A percentile compares a stretch with the other conserved stretches of the same genome.
Conservation (phyloP, 768 basidiomycete species). For the Kwoniella sp. region DNA sequence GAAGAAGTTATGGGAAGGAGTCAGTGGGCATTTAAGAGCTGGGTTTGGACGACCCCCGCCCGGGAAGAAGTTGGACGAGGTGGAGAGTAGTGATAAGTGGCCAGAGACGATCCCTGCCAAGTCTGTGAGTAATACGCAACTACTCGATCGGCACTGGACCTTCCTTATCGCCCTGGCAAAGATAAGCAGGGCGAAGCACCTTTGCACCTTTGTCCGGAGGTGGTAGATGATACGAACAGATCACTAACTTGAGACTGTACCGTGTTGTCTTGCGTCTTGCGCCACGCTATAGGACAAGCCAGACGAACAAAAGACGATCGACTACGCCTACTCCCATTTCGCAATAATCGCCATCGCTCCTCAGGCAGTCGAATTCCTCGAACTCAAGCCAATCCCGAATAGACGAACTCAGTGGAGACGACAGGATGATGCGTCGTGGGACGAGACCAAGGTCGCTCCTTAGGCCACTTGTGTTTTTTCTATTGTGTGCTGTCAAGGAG, state of each 20-base stretch:
- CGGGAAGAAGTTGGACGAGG: slow-evolving; percentile 43
- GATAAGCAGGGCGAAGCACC: too few species aligned
- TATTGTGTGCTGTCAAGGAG: too few species aligned
- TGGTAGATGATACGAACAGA: too few species aligned
- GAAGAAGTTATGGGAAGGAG: slow-evolving; percentile 38
- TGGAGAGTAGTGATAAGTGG: slow-evolving; percentile 45
- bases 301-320: slow-evolving; percentile 41
- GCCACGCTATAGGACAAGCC: slow-evolving; percentile 40
- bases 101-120: slow-evolving; percentile 40
- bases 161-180: too few species aligned
- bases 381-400: slow-evolving; percentile 52
- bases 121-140: slow-evolving; percentile 39
- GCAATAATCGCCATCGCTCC: slow-evolving; percentile 48
- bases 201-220: too few species aligned
- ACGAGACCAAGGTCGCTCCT: slow-evolving; percentile 41
- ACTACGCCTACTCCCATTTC: slow-evolving; percentile 44
- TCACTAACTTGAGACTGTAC: neutral
- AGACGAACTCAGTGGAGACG: slow-evolving; percentile 43
- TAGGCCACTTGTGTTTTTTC: too few species aligned
- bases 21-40: slow-evolving; percentile 53
- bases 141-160: too few species aligned
- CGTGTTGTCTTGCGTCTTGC: neutral
- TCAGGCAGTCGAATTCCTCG: slow-evolving; percentile 43
- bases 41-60: slow-evolving; percentile 51
- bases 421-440: slow-evolving; percentile 39